Evolutionary conservation across 495 filamentous ascomycete genomes (phyloP).

Genomic region (Extremus antarcticus): DNA sequence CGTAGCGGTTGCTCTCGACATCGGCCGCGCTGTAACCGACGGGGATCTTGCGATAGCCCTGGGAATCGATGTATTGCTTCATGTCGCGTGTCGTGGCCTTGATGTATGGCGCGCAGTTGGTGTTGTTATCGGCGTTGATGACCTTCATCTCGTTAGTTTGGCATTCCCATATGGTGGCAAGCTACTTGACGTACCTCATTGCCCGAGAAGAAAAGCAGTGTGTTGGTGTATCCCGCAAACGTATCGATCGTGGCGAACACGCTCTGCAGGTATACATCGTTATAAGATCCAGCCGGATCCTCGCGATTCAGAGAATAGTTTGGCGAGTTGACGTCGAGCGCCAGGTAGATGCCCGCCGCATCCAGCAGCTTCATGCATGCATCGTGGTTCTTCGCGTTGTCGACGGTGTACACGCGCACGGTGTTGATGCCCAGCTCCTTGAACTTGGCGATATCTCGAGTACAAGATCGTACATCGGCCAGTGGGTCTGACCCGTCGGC

Average conservation of each 20-base stretch:
- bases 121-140: conserved; percentile 73
- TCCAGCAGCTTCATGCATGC: conserved; percentile 33
- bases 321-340: conserved; percentile 72
- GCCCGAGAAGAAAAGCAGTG: conserved; percentile 87
- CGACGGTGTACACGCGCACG: conserved; percentile 83
- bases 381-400: conserved; percentile 75
- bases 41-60: conserved; percentile 68
- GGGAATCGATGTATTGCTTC: conserved; percentile 67
- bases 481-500: conserved; percentile 53
- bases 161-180: background rate
- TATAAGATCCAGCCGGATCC: conserved; percentile 70
- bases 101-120: conserved; percentile 68
- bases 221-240: conserved; percentile 81
- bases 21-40: conserved; percentile 91
- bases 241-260: conserved; percentile 86
- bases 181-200: conserved; percentile 56
- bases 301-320: conserved; percentile 75
- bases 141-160: conserved; percentile 26
- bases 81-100: conserved; percentile 92
- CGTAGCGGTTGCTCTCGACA: conserved; percentile 71
- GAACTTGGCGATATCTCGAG: conserved; percentile 76
- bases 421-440: conserved; percentile 81
- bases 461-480: conserved; percentile 56
- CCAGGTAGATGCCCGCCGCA: conserved; percentile 65
- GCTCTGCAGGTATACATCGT: conserved; percentile 81